A percentile compares a stretch with the other conserved stretches of the same genome.
phyloP scores from a whole-genome alignment of 305 asterid genomes.

The Fraxinus sp. region DNA sequence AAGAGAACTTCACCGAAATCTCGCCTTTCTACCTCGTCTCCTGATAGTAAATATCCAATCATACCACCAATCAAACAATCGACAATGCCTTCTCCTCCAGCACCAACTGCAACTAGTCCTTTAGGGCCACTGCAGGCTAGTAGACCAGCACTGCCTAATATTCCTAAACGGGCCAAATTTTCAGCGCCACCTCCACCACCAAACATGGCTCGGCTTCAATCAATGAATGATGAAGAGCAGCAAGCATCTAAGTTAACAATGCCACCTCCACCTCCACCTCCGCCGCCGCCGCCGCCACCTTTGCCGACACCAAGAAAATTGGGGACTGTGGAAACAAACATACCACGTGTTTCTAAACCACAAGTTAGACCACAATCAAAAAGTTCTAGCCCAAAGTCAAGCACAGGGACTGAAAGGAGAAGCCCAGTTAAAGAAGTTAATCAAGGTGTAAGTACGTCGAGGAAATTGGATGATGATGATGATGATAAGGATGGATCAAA shows the following conservation, averaged over 20 bases:
- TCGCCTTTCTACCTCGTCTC: slow-evolving; percentile 56
- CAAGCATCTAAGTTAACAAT: slow-evolving; percentile 31
- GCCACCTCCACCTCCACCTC: slow-evolving; percentile 29
- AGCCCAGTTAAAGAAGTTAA: slow-evolving; percentile 27
- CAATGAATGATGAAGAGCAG: slow-evolving; percentile 49
- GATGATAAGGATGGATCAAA: slow-evolving; percentile 58
- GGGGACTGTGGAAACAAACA: slow-evolving; percentile 25
- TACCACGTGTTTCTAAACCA: slow-evolving; percentile 31
- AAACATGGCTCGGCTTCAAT: slow-evolving; percentile 64
- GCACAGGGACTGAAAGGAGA: slow-evolving; percentile 33
- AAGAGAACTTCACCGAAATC: slow-evolving; percentile 85
- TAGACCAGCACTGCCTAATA: slow-evolving; percentile 31
- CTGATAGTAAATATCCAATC: slow-evolving; percentile 54
- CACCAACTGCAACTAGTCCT: slow-evolving; percentile 28
- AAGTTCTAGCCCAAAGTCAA: slow-evolving; percentile 39
- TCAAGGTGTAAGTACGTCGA: slow-evolving; percentile 35
- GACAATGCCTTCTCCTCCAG: slow-evolving; percentile 37
- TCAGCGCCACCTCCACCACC: slow-evolving; percentile 80
- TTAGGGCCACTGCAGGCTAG: slow-evolving; percentile 31
- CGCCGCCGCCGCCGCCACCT: slow-evolving; percentile 29
- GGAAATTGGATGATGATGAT: slow-evolving; percentile 29
- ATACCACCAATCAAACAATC: slow-evolving; percentile 79
- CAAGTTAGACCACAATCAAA: slow-evolving; percentile 36
- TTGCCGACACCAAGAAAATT: slow-evolving; percentile 35
- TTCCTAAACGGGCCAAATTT: slow-evolving; percentile 61